phyloP scores from a whole-genome alignment of 768 basidiomycete species.

The Tylopilus plumbeoviolaceoides region DNA sequence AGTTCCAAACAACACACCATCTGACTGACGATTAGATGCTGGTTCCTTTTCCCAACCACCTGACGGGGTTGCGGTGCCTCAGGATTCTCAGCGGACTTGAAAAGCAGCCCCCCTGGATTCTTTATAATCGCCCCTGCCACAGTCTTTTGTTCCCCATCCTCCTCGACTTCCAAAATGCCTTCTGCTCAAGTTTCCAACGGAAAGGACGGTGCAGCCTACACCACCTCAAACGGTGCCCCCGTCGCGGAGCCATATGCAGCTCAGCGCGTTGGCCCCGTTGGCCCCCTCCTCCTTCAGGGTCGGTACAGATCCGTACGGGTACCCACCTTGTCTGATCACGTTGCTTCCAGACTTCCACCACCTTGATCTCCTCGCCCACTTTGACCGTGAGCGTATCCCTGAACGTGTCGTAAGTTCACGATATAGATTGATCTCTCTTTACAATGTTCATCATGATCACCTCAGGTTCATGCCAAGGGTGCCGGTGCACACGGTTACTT shows the following conservation, averaged over 20 bases:
- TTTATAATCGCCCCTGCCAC: slow-evolving; percentile 10
- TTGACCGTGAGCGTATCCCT: slow-evolving; percentile 93
- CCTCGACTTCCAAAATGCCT: slow-evolving; percentile 46
- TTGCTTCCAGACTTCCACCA: slow-evolving; percentile 71
- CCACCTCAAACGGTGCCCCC: slow-evolving; percentile 75
- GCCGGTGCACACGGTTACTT: slow-evolving; percentile 93
- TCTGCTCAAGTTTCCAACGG: slow-evolving; percentile 52
- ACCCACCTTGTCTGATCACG: slow-evolving; percentile 13
- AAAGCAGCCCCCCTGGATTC: no score
- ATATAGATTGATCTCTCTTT: not conserved
- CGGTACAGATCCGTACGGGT: slow-evolving; percentile 13
- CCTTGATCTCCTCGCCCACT: slow-evolving; percentile 87
- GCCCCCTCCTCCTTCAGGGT: slow-evolving; percentile 91
- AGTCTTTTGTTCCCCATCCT: not conserved
- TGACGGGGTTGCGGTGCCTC: not conserved
- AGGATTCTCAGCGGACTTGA: slow-evolving; percentile 2
- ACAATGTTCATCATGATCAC: slow-evolving; percentile 23
- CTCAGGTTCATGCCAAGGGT: slow-evolving; percentile 86
- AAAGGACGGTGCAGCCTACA: slow-evolving; percentile 66
- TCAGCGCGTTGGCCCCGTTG: slow-evolving; percentile 68
- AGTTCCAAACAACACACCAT: not conserved
- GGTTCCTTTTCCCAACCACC: slow-evolving; percentile 7
- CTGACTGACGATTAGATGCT: not conserved
- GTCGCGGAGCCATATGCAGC: slow-evolving; percentile 72
- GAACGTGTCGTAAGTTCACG: slow-evolving; percentile 72